These are phyloP conservation scores for Grosmannia clavigera DNA, from an alignment of 2,329 filamentous ascomycete species.

Conservation along the genomic window DNA sequence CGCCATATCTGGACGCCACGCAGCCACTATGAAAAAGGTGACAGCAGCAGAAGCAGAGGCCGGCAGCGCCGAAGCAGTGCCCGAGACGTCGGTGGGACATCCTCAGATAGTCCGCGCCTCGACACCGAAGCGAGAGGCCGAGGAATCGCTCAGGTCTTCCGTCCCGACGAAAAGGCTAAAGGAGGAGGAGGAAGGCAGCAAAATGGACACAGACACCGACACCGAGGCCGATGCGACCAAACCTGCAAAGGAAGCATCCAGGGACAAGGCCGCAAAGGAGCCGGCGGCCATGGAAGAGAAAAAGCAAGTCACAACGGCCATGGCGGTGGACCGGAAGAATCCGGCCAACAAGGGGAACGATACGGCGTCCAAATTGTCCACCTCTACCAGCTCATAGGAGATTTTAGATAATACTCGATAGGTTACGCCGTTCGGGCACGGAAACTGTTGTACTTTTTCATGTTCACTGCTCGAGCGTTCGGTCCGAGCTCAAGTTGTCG, in stretches of 20 bases:
- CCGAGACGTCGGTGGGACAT: neutral
- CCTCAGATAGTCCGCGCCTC: neutral
- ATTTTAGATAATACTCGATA: too few species aligned
- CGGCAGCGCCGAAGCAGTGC: neutral
- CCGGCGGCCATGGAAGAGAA: neutral
- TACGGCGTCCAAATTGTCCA: neutral
- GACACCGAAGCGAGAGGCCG: constrained; percentile 42
- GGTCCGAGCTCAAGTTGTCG: too few species aligned
- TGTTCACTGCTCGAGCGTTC: too few species aligned
- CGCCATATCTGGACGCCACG: neutral
- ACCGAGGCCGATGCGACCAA: neutral
- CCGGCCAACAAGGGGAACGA: neutral
- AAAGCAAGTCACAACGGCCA: neutral
- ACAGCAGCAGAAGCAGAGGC: constrained; percentile 20
- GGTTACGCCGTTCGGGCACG: too few species aligned
- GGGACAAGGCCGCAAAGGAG: neutral
- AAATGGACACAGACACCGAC: neutral
- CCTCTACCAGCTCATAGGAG: too few species aligned
- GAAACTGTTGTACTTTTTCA: too few species aligned
- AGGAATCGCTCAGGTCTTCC: constrained; percentile 25
- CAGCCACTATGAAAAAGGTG: constrained; percentile 10
- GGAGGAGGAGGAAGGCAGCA: constrained; percentile 13
- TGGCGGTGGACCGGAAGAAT: neutral
- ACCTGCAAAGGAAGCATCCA: neutral
- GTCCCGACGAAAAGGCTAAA: constrained; percentile 35